Conservation (phyloP, 495 filamentous ascomycete genomes). For the Tuber magnatum region DNA sequence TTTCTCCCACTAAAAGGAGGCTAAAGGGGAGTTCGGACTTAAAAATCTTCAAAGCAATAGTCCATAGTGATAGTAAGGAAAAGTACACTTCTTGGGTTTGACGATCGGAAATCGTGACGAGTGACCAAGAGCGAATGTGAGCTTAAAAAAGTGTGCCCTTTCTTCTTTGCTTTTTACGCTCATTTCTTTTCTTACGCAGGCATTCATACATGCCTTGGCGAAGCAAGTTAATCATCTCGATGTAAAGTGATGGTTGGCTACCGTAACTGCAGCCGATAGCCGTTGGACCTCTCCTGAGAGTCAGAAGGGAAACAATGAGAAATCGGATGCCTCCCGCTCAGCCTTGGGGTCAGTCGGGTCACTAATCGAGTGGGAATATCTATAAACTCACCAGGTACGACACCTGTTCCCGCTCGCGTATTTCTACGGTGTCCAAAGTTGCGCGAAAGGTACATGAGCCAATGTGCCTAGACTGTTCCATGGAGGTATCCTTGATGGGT, state of each 20-base stretch:
- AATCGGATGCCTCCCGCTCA: conserved; percentile 28
- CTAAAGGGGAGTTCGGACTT: conserved; percentile 20
- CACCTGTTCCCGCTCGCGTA: conserved; percentile 17
- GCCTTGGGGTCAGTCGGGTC: conserved; percentile 32
- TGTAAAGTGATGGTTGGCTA: conserved; percentile 1
- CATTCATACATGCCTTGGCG: conserved; percentile 21
- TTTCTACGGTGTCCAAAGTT: conserved; percentile 12
- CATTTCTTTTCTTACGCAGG: conserved; percentile 21
- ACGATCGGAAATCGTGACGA: conserved; percentile 21
- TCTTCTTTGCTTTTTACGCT: conserved; percentile 29
- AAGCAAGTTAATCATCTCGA: conserved; percentile 2
- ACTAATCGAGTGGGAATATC: conserved; percentile 16
- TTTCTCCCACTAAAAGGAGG: conserved; percentile 21
- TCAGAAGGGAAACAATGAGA: conserved; percentile 15
- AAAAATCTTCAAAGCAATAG: conserved; percentile 8
- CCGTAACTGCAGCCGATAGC: conserved; percentile 29
- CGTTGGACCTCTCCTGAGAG: conserved; percentile 23
- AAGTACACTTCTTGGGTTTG: conserved; percentile 26
- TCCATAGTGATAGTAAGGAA: conserved; percentile 1
- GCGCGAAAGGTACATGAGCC: conserved; percentile 21
- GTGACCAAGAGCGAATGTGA: neutral
- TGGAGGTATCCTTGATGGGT: conserved; percentile 19
- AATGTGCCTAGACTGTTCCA: conserved; percentile 16
- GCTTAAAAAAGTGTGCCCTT: conserved; percentile 21
- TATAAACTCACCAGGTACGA: conserved; percentile 22